A percentile compares a stretch with the other conserved stretches of the same genome.
These are phyloP conservation scores for Penicillium goetzii DNA, from an alignment of 495 filamentous ascomycete species.

Conservation along the genomic window DNA sequence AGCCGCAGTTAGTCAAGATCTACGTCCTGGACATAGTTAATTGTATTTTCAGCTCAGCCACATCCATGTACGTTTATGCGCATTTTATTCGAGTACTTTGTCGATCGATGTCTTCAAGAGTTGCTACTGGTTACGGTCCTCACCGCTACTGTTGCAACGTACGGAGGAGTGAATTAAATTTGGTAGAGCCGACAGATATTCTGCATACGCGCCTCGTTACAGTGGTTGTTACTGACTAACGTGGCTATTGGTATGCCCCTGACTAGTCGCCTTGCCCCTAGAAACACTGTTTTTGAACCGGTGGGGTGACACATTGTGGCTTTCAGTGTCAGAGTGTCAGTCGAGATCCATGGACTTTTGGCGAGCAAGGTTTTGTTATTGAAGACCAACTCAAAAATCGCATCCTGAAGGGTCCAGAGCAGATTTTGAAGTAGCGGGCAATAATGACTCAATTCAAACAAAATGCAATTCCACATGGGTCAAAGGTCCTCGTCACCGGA, in stretches of 20 bases:
- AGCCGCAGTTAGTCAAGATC: background rate
- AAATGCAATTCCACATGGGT: background rate
- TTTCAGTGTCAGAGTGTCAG: no score
- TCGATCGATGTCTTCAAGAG: background rate
- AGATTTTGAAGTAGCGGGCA: background rate
- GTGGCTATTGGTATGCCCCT: no score
- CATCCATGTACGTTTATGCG: background rate
- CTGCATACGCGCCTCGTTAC: no score
- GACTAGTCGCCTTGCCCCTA: no score
- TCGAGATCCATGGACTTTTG: no score
- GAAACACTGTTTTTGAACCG: no score
- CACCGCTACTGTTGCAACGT: background rate
- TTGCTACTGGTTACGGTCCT: background rate
- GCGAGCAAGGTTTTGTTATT: background rate
- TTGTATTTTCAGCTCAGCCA: background rate
- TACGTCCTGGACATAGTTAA: no score
- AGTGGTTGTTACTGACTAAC: no score
- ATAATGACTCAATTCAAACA: background rate
- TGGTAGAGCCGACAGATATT: no score
- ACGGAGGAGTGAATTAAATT: no score
- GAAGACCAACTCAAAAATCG: background rate
- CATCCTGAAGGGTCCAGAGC: background rate
- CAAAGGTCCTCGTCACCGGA: constrained; percentile 53
- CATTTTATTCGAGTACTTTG: background rate
- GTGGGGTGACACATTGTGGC: no score